Evolutionary conservation across 345 rosid genomes (phyloP).

Genomic region (Litchi chinensis): DNA sequence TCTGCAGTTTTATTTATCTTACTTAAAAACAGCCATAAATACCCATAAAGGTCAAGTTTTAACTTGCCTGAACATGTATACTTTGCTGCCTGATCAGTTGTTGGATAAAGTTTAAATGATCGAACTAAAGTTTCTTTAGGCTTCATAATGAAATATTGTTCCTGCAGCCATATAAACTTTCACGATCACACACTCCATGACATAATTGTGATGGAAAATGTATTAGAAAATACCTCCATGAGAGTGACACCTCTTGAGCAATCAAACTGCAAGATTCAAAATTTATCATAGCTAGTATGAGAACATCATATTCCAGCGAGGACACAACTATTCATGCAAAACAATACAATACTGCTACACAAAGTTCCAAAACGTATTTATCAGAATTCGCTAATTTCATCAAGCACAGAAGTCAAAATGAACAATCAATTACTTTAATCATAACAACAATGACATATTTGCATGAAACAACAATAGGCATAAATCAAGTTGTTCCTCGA

Average conservation of each 20-base stretch:
- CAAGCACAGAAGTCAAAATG: neutral
- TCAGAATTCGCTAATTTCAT: neutral
- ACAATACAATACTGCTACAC: neutral
- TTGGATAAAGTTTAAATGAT: slow-evolving; percentile 74
- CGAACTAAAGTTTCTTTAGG: slow-evolving; percentile 59
- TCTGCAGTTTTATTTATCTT: slow-evolving; percentile 7
- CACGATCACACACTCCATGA: slow-evolving; percentile 13
- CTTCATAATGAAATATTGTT: slow-evolving; percentile 88
- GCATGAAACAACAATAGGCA: neutral
- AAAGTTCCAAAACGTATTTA: neutral
- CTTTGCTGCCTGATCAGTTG: slow-evolving; percentile 85
- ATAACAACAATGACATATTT: neutral
- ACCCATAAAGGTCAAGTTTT: neutral
- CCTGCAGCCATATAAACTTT: slow-evolving; percentile 48
- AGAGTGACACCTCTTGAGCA: slow-evolving; percentile 78
- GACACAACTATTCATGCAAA: neutral
- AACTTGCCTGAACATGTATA: slow-evolving; percentile 68
- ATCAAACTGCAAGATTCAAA: slow-evolving; percentile 58
- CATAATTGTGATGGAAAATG: slow-evolving; percentile 2
- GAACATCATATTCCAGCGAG: neutral
- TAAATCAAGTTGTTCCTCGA: neutral
- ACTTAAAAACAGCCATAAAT: slow-evolving; percentile 1
- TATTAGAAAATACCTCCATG: slow-evolving; percentile 57
- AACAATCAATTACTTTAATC: neutral
- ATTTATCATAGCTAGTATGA: slow-evolving; percentile 5